Evolutionary conservation across 441 rosid species (phyloP).

Genomic region (Pelargonium myrrhifolium): DNA sequence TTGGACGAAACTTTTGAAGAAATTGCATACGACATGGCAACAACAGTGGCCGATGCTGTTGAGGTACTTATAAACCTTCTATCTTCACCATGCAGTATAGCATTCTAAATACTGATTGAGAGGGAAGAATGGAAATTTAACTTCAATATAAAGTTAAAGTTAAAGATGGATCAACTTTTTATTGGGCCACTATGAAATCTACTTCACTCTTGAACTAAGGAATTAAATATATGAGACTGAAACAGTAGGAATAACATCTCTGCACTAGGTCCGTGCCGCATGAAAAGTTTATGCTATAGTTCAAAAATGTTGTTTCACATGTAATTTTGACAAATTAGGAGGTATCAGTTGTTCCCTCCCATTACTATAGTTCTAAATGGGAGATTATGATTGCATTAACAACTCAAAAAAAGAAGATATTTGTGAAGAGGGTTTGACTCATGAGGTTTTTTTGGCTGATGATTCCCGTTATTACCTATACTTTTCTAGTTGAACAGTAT

Average conservation of each 20-base stretch:
- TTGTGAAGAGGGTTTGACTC: neutral
- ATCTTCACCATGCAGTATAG: neutral
- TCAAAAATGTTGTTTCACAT: neutral
- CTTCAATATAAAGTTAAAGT: neutral
- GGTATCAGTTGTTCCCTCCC: neutral
- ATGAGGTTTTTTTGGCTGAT: neutral
- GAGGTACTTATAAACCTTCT: slow-evolving; percentile 48
- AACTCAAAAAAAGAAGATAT: neutral
- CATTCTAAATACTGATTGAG: neutral
- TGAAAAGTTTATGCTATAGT: neutral
- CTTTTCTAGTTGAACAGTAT: neutral
- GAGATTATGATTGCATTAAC: neutral
- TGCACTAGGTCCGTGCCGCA: neutral
- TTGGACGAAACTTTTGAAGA: slow-evolving; percentile 98
- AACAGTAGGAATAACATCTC: neutral
- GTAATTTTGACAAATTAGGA: neutral
- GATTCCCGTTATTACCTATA: neutral
- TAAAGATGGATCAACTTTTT: no score
- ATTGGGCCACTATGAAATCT: neutral
- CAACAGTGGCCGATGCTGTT: slow-evolving; percentile 91
- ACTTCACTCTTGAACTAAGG: neutral
- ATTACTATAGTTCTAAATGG: neutral
- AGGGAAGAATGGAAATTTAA: neutral
- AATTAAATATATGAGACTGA: neutral
- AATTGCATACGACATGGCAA: slow-evolving; percentile 89